Evolutionary conservation across 441 rosid species (phyloP).

Genomic region (Euphorbia schlechtendalii): DNA sequence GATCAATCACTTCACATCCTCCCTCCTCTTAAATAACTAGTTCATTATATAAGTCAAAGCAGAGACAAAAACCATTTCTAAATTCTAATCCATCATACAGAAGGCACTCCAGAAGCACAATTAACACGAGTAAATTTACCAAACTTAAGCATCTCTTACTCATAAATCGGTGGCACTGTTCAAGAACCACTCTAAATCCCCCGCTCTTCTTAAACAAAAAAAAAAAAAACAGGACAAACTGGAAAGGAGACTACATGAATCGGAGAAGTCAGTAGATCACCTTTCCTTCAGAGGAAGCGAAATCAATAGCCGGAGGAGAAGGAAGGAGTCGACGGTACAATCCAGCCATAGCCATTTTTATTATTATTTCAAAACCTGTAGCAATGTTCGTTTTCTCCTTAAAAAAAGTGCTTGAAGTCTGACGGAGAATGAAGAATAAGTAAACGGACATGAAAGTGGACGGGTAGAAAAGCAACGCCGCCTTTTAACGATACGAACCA

Average conservation of each 20-base stretch:
- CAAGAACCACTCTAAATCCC: background rate
- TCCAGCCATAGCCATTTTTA: slow-evolving; percentile 66
- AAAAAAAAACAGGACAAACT: too few relatives aligned
- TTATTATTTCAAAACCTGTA: background rate
- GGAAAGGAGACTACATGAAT: background rate
- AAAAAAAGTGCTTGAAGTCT: too few relatives aligned
- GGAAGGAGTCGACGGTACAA: slow-evolving; percentile 69
- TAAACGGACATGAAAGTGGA: background rate
- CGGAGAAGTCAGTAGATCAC: slow-evolving; percentile 20
- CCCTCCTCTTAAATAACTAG: background rate
- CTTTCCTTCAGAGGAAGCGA: slow-evolving; percentile 88
- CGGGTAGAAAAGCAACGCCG: background rate
- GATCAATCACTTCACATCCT: background rate
- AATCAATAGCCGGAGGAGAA: slow-evolving; percentile 82
- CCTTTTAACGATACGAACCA: background rate
- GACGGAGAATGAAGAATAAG: background rate
- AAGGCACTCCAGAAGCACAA: background rate
- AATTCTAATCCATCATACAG: background rate
- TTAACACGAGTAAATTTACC: background rate
- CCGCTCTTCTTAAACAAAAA: too few relatives aligned
- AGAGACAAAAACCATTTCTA: background rate
- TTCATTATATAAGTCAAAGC: background rate
- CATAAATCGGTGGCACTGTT: background rate
- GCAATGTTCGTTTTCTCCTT: background rate
- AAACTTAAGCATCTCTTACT: background rate